Evolutionary conservation across 2,329 filamentous ascomycete species (phyloP), one percentile per base, ranked within the genome.

Genomic region (Aspergillus ruber): DNA sequence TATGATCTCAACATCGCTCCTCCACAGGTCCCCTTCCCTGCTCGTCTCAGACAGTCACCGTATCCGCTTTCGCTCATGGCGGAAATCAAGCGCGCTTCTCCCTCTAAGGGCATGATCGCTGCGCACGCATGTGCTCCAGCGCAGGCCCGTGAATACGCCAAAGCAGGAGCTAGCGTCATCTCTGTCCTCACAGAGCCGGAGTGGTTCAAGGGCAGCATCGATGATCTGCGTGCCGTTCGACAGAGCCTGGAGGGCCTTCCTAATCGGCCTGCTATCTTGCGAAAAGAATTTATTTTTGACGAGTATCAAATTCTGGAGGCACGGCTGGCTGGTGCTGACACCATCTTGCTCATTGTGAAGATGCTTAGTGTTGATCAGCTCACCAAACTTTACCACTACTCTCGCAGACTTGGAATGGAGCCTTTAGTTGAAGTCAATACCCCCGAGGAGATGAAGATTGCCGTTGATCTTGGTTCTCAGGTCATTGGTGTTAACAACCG

Each of bases 171-270:
- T 42, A 97, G 91, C 65, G 89, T 95, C 35, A 98, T 98, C 56
- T 97, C 93, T 1, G 93, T 98, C n/a, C 79, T 98, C 42, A 98
- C 93, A 0, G 93, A 98, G 70, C 93, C 94, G 0, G 87, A 97
- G 63, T 98, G 93, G 93, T 98, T 98, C 77, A 97, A 96, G 72
- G 93, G 93, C 42, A 95, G 86, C 68, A 90, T 98, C 51, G 91
- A 98, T 49, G 93, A 98, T 65, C 74, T 98, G 46, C 82, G 87
- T 50, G 83, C 85, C 29, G 93, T 97, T 25, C 83, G 93, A 40
- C 87, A 91, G 67, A 90, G 88, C 43, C 74, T 98, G n/a, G 82
- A 90, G 58, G 85, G 86, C 10, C 90, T 98, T 84, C 85, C 88
- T 1, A 94, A 96, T 65, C 81, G 93, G 45, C 94, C 93, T 2